A percentile compares a stretch with the other conserved stretches of the same genome.
Evolutionary conservation across 768 basidiomycete species (phyloP).

Genomic region (Pleurotus giganteus): DNA sequence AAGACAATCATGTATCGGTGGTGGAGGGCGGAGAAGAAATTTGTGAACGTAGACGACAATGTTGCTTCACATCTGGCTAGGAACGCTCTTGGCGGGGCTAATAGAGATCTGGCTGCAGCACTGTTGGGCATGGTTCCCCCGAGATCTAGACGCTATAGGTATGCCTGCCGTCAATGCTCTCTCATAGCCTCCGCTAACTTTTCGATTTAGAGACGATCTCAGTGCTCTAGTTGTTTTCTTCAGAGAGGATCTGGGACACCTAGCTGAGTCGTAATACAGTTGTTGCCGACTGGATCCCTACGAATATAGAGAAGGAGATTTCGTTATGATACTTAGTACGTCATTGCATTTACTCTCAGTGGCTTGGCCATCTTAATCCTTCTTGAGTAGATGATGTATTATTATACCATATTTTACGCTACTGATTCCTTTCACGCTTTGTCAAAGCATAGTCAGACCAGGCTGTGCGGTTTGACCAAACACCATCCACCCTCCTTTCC

Average conservation of each 20-base stretch:
- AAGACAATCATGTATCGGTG: slow-evolving; percentile 32
- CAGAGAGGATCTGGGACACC: not conserved
- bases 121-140: slow-evolving; percentile 37
- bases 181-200: not conserved
- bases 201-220: not conserved
- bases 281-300: too few relatives aligned
- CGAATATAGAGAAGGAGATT: too few relatives aligned
- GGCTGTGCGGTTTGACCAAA: too few relatives aligned
- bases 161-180: slow-evolving; percentile 8
- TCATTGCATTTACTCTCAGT: too few relatives aligned
- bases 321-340: too few relatives aligned
- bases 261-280: not conserved
- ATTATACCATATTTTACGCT: too few relatives aligned
- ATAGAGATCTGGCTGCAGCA: slow-evolving; percentile 36
- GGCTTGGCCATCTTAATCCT: too few relatives aligned
- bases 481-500: too few relatives aligned
- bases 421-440: too few relatives aligned
- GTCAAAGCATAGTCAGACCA: too few relatives aligned
- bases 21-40: slow-evolving; percentile 36
- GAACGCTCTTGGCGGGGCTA: slow-evolving; percentile 54
- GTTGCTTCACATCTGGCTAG: slow-evolving; percentile 48
- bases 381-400: too few relatives aligned
- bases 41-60: slow-evolving; percentile 40
- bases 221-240: slow-evolving; percentile 6
- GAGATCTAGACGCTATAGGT: slow-evolving; percentile 38